Evolutionary conservation across 164 flowering plant genomes (phyloP).

Genomic region (Pachysandra terminalis): DNA sequence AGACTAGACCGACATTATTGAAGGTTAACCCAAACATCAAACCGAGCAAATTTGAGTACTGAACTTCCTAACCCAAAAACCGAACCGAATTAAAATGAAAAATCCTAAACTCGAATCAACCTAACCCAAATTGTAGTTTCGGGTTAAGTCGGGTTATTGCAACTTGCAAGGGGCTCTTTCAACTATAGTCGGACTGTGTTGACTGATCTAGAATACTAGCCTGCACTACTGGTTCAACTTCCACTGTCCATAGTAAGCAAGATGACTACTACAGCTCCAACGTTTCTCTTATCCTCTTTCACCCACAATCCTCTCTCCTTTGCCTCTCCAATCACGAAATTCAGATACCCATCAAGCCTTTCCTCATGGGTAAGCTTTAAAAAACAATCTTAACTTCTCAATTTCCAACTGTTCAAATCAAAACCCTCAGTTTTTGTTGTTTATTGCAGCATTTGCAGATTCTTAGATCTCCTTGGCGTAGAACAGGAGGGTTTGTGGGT

Average conservation of each 20-base stretch:
- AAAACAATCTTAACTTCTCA: neutral
- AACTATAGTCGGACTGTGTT: too few relatives aligned
- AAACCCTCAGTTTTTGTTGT: neutral
- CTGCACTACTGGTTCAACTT: neutral
- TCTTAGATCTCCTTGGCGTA: constrained; percentile 11
- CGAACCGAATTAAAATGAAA: too few relatives aligned
- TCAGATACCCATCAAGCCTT: constrained; percentile 7
- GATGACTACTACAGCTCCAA: constrained; percentile 7
- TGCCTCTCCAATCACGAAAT: constrained; percentile 5
- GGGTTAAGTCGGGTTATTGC: too few relatives aligned
- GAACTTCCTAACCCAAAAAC: too few relatives aligned
- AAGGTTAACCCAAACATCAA: too few relatives aligned
- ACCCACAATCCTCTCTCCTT: constrained; percentile 3
- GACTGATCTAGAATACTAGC: neutral
- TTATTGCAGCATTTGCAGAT: constrained; percentile 10
- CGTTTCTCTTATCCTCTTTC: constrained; percentile 10
- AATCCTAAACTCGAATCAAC: too few relatives aligned
- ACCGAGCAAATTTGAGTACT: too few relatives aligned
- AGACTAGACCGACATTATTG: too few relatives aligned
- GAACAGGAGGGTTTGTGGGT: constrained; percentile 9
- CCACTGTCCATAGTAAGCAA: neutral
- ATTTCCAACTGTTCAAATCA: neutral
- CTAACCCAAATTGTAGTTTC: too few relatives aligned
- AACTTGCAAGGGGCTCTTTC: too few relatives aligned
- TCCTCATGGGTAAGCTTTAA: neutral